phyloP scores from a whole-genome alignment of 345 rosid genomes.

The Hibiscus mutabilis region DNA sequence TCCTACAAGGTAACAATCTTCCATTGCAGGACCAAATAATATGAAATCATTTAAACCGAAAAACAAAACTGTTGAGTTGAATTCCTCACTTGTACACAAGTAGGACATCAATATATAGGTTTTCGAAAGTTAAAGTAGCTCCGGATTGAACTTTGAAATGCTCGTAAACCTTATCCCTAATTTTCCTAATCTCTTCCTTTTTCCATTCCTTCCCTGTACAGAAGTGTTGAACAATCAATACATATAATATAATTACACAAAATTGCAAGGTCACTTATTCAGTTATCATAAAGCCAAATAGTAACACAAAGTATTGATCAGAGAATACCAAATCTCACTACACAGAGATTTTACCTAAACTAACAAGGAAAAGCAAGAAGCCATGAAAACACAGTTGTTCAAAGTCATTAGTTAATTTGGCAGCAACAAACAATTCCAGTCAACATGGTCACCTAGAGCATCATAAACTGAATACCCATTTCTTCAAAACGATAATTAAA shows the following conservation, averaged over 20 bases:
- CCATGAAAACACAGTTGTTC: background rate
- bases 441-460: background rate
- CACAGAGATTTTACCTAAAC: background rate
- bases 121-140: constrained; percentile 62
- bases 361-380: background rate
- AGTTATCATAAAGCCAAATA: background rate
- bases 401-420: background rate
- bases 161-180: constrained; percentile 57
- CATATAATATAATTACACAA: background rate
- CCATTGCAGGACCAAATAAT: background rate
- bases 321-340: background rate
- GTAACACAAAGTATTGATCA: background rate
- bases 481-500: background rate
- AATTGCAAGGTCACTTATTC: background rate
- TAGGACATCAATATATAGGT: constrained; percentile 74
- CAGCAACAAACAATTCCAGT: background rate
- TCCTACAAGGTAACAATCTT: background rate
- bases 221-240: background rate
- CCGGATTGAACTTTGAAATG: constrained; percentile 48
- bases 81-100: constrained; percentile 72
- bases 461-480: constrained; percentile 1
- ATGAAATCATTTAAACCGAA: background rate
- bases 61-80: background rate
- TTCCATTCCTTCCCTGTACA: constrained; percentile 80
- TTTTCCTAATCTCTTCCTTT: constrained; percentile 50